Base-by-base conservation (phyloP, 495 filamentous ascomycete species). In the Penicillium goetzii region DNA sequence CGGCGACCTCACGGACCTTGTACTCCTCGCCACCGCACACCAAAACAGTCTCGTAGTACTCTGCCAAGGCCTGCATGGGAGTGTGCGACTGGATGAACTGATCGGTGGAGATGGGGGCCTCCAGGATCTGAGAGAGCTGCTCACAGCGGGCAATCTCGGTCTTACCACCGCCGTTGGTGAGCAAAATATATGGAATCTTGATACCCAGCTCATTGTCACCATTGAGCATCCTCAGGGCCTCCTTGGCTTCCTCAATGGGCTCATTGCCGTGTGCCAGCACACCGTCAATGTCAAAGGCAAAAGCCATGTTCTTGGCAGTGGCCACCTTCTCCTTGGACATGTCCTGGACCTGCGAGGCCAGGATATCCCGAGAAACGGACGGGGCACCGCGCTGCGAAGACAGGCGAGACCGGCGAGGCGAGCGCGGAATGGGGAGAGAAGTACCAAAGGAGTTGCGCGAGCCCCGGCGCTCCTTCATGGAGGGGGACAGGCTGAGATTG, bases 21-120 rank as follows among this genome's bases (percentile, higher is more conserved):
- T 92, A 91, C 50, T 91, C 92, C 74, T 96, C 92, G 63, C 92
- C 92, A 72, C 92, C 92, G 41, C 92, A 85, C 21, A 97, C 91
- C 4, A 97, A 84, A 17, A 96, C 92, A 17, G 92, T 94, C 26
- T 87, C 80, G 78, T 93, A 95, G 72, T 88, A 88, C 74, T 86
- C 83, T 15, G 91, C 86, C 85, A 96, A 88, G 66, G 94, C 92
- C 66, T 89, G 86, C 90, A 97, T 96, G 41, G 93, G 93, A 49
- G 93, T 97, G 78, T 97, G 93, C 14, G 91, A 92, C 74, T 93
- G 94, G 75, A 97, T 93, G 81, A 97, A 96, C 72, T 96, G 93
- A 61, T 90, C 89, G 4, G 89, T 90, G 1, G 92, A 90, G 64
- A 97, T 88, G 61, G 78, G 77, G 34, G 87, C 78, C 60, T 92